Base-by-base conservation (phyloP, 202 grass and related monocot species). In the Cymbopogon flexuosus region DNA sequence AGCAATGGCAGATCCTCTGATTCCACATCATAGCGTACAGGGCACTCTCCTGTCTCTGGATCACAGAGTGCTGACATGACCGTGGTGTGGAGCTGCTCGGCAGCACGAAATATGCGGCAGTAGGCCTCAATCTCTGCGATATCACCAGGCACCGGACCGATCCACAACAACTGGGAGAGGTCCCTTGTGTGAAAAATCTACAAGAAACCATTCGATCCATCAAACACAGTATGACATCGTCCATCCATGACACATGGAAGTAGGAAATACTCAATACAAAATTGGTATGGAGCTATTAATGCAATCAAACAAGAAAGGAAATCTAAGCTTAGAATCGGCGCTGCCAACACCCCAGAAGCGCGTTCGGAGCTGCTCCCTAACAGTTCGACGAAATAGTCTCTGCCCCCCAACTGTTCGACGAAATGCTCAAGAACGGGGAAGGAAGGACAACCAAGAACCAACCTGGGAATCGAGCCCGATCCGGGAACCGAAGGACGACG, bases 381-480 rank as follows among this genome's bases (percentile, higher is more conserved):
- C 69, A 31, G 79, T 70, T 86, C 35, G 79, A 86, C 83, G 52
- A 59, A 13, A 46, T 46, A 13, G 0, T 46, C 43, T 1, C 15
- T 12, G 40, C 83, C 5, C 34, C 31, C 51, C 31, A 79, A 62
- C 62, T 46, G 75, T 70, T 86, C 62, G 79, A 83, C 79, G 68
- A 66, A 89, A 89, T 75, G 83, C 42, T 68, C n/a, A 49, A 78
- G 14, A 62, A 52, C 31, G 13, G 24, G 14, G 29, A 51, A 36
- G 19, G 29, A 72, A 1, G 1, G 27, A 29, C 65, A 47, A 83
- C 83, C 8, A 82, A 99, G 92, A 47, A 83, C 83, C 8, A 82
- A 99, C 96, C 90, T 88, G 92, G 59, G 96, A 99, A 65, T 99
- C 96, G 59, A 99, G 86, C 43, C 92, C 92, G 80, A 96, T 83